Evolutionary conservation across 768 basidiomycete genomes (phyloP).

Genomic region (Xerocomellus chrysenteron): DNA sequence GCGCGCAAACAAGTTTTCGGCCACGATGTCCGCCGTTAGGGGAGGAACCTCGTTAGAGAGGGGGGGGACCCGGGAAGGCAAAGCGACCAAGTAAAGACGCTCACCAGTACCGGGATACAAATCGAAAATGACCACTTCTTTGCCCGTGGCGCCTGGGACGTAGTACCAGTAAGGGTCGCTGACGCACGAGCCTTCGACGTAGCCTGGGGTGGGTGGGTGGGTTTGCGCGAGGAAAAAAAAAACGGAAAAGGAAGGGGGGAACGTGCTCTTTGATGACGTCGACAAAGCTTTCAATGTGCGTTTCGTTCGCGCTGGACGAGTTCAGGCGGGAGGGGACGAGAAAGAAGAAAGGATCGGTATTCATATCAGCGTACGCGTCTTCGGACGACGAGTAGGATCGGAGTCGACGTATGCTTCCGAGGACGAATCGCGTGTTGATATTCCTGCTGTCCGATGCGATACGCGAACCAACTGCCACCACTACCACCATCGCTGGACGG

Average conservation of each 20-base stretch:
- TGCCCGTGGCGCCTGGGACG: slow-evolving; percentile 47
- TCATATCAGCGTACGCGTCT: background rate
- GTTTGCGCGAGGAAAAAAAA: background rate
- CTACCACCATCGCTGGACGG: too few species aligned
- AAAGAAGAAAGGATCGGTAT: background rate
- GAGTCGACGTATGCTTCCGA: slow-evolving; percentile 34
- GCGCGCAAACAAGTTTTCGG: slow-evolving; percentile 45
- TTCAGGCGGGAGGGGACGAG: slow-evolving; percentile 36
- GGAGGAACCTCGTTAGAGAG: background rate
- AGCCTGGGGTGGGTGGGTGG: background rate
- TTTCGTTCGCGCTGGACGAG: slow-evolving; percentile 46
- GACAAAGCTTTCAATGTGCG: slow-evolving; percentile 51
- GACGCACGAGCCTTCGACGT: background rate
- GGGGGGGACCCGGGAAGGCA: background rate
- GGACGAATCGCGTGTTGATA: background rate
- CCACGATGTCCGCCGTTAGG: slow-evolving; percentile 43
- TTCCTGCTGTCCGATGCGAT: background rate
- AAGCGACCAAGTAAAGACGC: background rate
- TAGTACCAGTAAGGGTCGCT: background rate
- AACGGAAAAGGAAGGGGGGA: background rate
- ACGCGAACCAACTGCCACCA: too few species aligned
- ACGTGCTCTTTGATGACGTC: slow-evolving; percentile 50
- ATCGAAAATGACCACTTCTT: slow-evolving; percentile 59
- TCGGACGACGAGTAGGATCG: background rate
- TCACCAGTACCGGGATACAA: slow-evolving; percentile 40